phyloP scores from a whole-genome alignment of 768 basidiomycete genomes.

The Boletus tylopilopsis region DNA sequence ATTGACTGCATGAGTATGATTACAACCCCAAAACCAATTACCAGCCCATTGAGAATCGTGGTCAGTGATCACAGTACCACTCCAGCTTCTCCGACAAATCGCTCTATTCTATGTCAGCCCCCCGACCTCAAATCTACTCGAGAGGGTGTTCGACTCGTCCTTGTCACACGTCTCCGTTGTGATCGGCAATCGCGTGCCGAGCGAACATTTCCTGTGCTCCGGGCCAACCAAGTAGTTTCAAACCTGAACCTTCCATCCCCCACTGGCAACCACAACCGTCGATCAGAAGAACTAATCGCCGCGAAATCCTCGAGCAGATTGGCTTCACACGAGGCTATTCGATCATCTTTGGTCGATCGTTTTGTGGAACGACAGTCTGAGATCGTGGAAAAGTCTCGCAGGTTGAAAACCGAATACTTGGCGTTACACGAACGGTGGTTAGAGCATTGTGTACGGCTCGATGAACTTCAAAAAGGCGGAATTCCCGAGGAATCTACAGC shows the following conservation, averaged over 20 bases:
- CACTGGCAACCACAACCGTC: constrained; percentile 37
- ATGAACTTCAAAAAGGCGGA: constrained; percentile 41
- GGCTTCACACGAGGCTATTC: constrained; percentile 37
- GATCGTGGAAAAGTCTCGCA: constrained; percentile 50
- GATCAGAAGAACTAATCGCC: constrained; percentile 47
- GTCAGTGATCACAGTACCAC: constrained; percentile 27
- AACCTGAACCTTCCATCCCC: constrained; percentile 26
- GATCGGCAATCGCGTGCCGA: constrained; percentile 62
- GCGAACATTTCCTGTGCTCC: constrained; percentile 58
- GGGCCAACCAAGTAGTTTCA: constrained; percentile 51
- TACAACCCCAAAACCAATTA: constrained; percentile 6
- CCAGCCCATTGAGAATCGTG: constrained; percentile 24
- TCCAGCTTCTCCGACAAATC: constrained; percentile 6
- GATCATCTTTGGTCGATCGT: constrained; percentile 49
- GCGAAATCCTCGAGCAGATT: constrained; percentile 35
- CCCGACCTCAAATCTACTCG: constrained; percentile 37
- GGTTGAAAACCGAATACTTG: constrained; percentile 64
- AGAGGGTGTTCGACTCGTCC: constrained; percentile 61
- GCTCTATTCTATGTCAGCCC: constrained; percentile 11
- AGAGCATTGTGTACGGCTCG: constrained; percentile 64
- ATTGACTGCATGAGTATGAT: constrained; percentile 9
- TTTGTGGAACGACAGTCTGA: constrained; percentile 51
- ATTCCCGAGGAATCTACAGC: constrained; percentile 36
- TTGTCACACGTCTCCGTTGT: constrained; percentile 56
- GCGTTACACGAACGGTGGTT: constrained; percentile 69